Conservation (phyloP, 306 rosid species). For the Begonia masoniana region DNA sequence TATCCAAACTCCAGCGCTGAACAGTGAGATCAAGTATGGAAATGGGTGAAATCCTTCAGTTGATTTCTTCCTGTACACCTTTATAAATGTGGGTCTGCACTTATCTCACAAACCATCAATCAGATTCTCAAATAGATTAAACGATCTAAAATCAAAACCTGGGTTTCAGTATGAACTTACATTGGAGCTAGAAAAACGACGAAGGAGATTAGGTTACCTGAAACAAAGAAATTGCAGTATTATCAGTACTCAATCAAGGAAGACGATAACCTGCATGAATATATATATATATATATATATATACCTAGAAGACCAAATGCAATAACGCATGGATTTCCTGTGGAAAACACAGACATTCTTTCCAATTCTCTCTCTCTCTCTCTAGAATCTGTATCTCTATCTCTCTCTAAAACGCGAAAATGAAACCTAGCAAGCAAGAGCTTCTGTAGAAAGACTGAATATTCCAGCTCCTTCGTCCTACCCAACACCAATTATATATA, state of each 20-base stretch:
- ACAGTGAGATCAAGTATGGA: constrained; percentile 68
- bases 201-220: constrained; percentile 74
- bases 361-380: not conserved
- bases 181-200: constrained; percentile 76
- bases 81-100: constrained; percentile 71
- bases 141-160: not conserved
- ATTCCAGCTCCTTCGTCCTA: no score
- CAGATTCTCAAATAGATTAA: no score
- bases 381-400: no score
- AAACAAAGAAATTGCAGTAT: not conserved
- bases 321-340: constrained; percentile 3
- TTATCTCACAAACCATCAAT: no score
- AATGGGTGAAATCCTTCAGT: constrained; percentile 74
- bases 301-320: constrained; percentile 12
- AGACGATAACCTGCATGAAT: not conserved
- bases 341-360: constrained; percentile 3
- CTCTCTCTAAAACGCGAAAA: no score
- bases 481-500: no score
- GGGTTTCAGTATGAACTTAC: constrained; percentile 29
- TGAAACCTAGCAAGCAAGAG: no score
- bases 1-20: constrained; percentile 73
- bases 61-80: constrained; percentile 62
- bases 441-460: no score
- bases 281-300: not conserved
- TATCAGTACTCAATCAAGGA: not conserved